Conservation (phyloP, 768 basidiomycete genomes). For the Cubamyces sp. region DNA sequence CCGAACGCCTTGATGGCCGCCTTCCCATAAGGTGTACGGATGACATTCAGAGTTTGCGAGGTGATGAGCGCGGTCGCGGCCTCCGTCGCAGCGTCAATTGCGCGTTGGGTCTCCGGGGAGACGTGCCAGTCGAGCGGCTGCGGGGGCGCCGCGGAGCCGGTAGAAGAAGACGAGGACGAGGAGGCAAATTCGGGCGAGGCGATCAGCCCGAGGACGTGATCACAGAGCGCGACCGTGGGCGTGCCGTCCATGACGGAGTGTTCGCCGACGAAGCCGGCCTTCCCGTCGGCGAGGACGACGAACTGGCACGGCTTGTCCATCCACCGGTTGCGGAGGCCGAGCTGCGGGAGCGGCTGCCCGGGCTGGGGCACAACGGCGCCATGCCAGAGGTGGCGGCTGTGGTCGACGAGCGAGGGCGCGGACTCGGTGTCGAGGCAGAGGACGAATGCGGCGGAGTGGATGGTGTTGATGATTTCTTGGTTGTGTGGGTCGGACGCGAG, state of each 20-base stretch:
- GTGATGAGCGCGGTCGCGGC: slow-evolving; percentile 61
- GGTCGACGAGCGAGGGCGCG: slow-evolving; percentile 55
- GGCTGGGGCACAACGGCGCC: slow-evolving; percentile 50
- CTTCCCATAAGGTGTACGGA: slow-evolving; percentile 81
- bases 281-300: slow-evolving; percentile 80
- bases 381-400: slow-evolving; percentile 82
- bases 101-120: slow-evolving; percentile 46
- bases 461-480: slow-evolving; percentile 62
- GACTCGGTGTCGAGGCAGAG: slow-evolving; percentile 74
- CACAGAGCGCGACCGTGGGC: slow-evolving; percentile 73
- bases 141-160: slow-evolving; percentile 26
- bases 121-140: slow-evolving; percentile 55
- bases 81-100: slow-evolving; percentile 59
- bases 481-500: slow-evolving; percentile 67
- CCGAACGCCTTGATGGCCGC: slow-evolving; percentile 82
- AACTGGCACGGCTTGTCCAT: slow-evolving; percentile 91
- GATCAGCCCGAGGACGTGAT: slow-evolving; percentile 66
- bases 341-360: background rate
- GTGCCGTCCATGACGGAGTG: slow-evolving; percentile 93
- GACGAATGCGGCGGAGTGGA: slow-evolving; percentile 86
- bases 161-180: slow-evolving; percentile 40
- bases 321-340: slow-evolving; percentile 77
- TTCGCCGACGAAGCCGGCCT: slow-evolving; percentile 90
- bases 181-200: slow-evolving; percentile 67
- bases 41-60: slow-evolving; percentile 64